phyloP scores from a whole-genome alignment of 495 filamentous ascomycete species.

The Podospora didyma region DNA sequence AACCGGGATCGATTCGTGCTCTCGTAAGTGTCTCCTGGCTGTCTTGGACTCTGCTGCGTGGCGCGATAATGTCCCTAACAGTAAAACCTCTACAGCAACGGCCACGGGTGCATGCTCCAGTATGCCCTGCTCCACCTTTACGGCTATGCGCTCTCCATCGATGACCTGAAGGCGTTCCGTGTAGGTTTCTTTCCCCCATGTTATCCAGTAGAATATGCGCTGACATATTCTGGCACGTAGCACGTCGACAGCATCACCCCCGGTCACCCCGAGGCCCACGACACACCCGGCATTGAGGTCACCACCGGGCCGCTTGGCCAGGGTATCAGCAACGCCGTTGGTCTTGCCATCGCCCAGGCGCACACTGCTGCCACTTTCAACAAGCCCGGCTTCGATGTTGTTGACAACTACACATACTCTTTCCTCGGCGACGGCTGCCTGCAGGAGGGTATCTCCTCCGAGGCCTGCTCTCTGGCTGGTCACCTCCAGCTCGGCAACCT shows the following conservation, averaged over 20 bases:
- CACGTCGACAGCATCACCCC: conserved; percentile 88
- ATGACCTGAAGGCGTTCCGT: conserved; percentile 93
- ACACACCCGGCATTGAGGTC: conserved; percentile 95
- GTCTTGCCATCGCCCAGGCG: conserved; percentile 92
- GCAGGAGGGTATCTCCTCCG: conserved; percentile 95
- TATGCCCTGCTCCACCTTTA: conserved; percentile 97
- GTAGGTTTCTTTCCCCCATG: conserved; percentile 51
- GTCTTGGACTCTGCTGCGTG: no score
- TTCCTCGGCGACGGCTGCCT: conserved; percentile 99
- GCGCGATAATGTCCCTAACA: neutral
- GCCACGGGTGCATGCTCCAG: conserved; percentile 98
- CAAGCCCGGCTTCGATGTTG: conserved; percentile 87
- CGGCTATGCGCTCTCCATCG: conserved; percentile 79
- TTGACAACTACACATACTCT: conserved; percentile 93
- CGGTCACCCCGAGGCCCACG: conserved; percentile 94
- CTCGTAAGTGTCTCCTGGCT: conserved; percentile 64
- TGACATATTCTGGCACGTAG: conserved; percentile 36
- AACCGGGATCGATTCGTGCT: conserved; percentile 98
- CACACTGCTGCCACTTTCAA: conserved; percentile 91
- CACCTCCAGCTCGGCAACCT: conserved; percentile 97
- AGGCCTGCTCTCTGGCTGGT: conserved; percentile 89
- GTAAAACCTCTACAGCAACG: conserved; percentile 60
- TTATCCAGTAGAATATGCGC: neutral
- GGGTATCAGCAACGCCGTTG: conserved; percentile 91
- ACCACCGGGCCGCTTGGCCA: conserved; percentile 96